Percentiles rank a stretch among this genome's conserved stretches.
phyloP scores from a whole-genome alignment of 2,329 filamentous ascomycete genomes.

The Aspergillus floridensis region DNA sequence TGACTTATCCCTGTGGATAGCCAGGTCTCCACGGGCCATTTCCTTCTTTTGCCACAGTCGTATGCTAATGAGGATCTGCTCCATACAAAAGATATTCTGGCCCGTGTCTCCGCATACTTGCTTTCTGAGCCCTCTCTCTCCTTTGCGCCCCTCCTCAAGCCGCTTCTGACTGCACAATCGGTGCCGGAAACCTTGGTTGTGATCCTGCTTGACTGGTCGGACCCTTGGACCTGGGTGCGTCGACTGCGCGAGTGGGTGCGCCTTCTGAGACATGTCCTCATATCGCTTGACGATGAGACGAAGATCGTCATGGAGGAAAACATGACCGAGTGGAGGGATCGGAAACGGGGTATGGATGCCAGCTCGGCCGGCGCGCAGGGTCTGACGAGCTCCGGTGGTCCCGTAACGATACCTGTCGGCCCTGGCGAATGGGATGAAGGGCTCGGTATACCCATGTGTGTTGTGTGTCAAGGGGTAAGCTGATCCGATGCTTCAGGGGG shows the following conservation, averaged over 20 bases:
- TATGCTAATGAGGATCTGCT: not conserved
- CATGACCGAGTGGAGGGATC: conserved; percentile 75
- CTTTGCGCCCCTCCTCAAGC: conserved; percentile 78
- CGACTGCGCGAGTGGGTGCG: conserved; percentile 88
- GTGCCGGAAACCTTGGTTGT: conserved; percentile 85
- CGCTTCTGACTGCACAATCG: conserved; percentile 77
- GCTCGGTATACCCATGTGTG: conserved; percentile 79
- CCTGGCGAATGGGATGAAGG: conserved; percentile 93
- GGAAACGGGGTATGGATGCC: conserved; percentile 62
- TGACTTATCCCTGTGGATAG: not conserved
- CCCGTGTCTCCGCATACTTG: conserved; percentile 83
- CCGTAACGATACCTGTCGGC: conserved; percentile 72
- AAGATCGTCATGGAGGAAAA: conserved; percentile 84
- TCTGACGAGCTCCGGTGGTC: conserved; percentile 60
- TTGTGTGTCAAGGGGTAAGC: conserved; percentile 91
- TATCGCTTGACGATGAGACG: conserved; percentile 70
- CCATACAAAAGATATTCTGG: conserved; percentile 68
- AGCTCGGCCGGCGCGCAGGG: conserved; percentile 55
- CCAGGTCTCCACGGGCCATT: not conserved
- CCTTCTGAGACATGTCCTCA: conserved; percentile 72
- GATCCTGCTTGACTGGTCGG: conserved; percentile 91
- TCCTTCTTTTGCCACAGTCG: not conserved
- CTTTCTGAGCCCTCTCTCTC: conserved; percentile 80
- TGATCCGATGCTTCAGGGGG: not conserved
- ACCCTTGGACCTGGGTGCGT: conserved; percentile 88